Evolutionary conservation across 2,329 filamentous ascomycete species (phyloP).

Genomic region (Chaetothyriales sp.): DNA sequence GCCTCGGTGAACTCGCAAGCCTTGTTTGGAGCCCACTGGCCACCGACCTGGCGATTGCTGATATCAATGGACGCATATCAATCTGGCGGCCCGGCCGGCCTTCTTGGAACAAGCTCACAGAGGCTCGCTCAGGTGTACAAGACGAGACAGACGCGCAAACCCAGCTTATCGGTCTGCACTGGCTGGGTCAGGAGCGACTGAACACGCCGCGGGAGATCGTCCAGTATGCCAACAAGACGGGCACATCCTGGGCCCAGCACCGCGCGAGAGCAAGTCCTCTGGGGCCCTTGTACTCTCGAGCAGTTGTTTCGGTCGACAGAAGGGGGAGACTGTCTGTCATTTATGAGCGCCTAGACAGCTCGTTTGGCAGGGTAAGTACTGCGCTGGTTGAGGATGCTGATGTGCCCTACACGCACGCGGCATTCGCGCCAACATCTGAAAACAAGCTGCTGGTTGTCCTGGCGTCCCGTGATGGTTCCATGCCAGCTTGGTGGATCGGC

Average conservation of each 20-base stretch:
- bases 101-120: slow-evolving; percentile 56
- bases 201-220: slow-evolving; percentile 19
- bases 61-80: slow-evolving; percentile 60
- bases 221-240: slow-evolving; percentile 39
- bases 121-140: slow-evolving; percentile 46
- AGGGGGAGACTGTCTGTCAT: slow-evolving; percentile 60
- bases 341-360: slow-evolving; percentile 58
- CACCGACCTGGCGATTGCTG: slow-evolving; percentile 69
- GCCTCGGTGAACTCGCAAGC: slow-evolving; percentile 39
- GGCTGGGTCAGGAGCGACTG: slow-evolving; percentile 50
- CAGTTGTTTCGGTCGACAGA: slow-evolving; percentile 60
- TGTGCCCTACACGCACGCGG: slow-evolving; percentile 23
- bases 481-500: slow-evolving; percentile 10
- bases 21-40: slow-evolving; percentile 65
- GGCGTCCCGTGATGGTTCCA: slow-evolving; percentile 6
- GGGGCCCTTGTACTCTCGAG: slow-evolving; percentile 60
- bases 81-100: slow-evolving; percentile 53
- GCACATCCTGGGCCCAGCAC: slow-evolving; percentile 51
- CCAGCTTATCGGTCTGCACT: slow-evolving; percentile 69
- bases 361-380: slow-evolving; percentile 49
- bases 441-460: slow-evolving; percentile 14
- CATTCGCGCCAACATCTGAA: slow-evolving; percentile 28
- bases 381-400: slow-evolving; percentile 4
- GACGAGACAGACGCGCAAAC: slow-evolving; percentile 61
- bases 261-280: slow-evolving; percentile 49